phyloP scores from a whole-genome alignment of 2,329 filamentous ascomycete genomes.

The Cyanodermella asteris region DNA sequence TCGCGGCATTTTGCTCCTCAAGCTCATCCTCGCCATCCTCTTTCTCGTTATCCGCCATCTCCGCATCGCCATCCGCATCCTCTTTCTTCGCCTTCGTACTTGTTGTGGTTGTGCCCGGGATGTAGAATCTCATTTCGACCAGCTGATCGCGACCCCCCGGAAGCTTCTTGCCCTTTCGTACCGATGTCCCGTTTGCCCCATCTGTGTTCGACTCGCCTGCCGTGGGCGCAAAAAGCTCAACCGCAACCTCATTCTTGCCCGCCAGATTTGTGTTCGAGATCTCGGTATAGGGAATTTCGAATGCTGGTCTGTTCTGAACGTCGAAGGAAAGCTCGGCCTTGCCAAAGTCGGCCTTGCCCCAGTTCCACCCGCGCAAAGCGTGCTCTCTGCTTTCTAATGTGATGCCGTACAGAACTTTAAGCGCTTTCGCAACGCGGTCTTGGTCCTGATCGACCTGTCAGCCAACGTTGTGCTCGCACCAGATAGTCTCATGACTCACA shows the following conservation, averaged over 20 bases:
- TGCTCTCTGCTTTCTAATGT: constrained; percentile 85
- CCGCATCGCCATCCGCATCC: constrained; percentile 47
- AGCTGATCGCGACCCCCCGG: constrained; percentile 78
- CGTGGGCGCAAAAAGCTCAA: constrained; percentile 67
- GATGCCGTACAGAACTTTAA: constrained; percentile 96
- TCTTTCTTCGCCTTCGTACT: no score
- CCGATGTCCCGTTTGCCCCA: constrained; percentile 49
- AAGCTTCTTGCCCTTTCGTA: constrained; percentile 65
- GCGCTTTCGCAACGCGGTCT: constrained; percentile 73
- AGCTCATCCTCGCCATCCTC: constrained; percentile 48
- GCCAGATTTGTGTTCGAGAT: constrained; percentile 95
- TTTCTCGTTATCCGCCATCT: constrained; percentile 40
- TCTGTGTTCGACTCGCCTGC: constrained; percentile 54
- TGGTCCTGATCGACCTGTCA: constrained; percentile 40
- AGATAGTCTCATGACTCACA: constrained; percentile 17
- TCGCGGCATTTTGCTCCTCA: constrained; percentile 86
- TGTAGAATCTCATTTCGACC: constrained; percentile 97
- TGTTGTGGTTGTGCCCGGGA: constrained; percentile 71
- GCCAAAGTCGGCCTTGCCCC: constrained; percentile 93
- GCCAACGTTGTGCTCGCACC: background rate
- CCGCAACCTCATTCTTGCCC: constrained; percentile 90
- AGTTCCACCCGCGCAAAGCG: constrained; percentile 92
- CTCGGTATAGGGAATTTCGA: constrained; percentile 91
- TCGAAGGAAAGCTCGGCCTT: constrained; percentile 93
- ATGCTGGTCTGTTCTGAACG: constrained; percentile 87